Conservation (phyloP, 2,329 filamentous ascomycete genomes). For the Trichoderma gracile region DNA sequence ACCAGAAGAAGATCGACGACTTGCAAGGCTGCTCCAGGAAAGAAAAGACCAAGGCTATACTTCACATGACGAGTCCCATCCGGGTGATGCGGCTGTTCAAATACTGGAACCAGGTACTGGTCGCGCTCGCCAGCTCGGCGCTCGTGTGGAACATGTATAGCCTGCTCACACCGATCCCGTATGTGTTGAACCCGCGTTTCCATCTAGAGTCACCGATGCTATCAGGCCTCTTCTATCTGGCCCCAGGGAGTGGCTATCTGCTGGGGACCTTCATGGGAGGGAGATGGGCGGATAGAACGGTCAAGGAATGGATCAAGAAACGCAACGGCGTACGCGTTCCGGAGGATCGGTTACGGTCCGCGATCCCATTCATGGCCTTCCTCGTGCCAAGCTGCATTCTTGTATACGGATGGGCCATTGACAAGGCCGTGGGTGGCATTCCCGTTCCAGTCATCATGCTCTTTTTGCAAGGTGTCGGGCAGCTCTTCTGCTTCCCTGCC, state of each 20-base stretch:
- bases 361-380: constrained; percentile 56
- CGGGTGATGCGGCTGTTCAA: constrained; percentile 63
- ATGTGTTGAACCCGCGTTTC: constrained; percentile 74
- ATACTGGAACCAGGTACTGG: constrained; percentile 68
- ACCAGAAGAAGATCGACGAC: constrained; percentile 62
- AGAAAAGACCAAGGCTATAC: constrained; percentile 56
- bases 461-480: constrained; percentile 72
- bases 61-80: constrained; percentile 66
- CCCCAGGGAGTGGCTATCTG: constrained; percentile 70
- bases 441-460: constrained; percentile 68
- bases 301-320: constrained; percentile 64
- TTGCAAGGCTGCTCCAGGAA: constrained; percentile 54
- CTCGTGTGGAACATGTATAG: constrained; percentile 73
- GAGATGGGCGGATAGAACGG: constrained; percentile 66
- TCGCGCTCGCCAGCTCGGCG: constrained; percentile 57
- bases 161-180: constrained; percentile 66
- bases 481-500: constrained; percentile 73
- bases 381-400: constrained; percentile 64
- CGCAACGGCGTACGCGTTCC: constrained; percentile 61
- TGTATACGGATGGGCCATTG: constrained; percentile 58
- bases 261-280: constrained; percentile 71
- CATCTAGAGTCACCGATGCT: constrained; percentile 65
- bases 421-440: constrained; percentile 53
- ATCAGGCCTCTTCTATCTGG: constrained; percentile 71
- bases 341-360: constrained; percentile 66